Evolutionary conservation across 768 basidiomycete genomes (phyloP), one percentile per base, ranked within the genome.

Genomic region (Russula brevipes): DNA sequence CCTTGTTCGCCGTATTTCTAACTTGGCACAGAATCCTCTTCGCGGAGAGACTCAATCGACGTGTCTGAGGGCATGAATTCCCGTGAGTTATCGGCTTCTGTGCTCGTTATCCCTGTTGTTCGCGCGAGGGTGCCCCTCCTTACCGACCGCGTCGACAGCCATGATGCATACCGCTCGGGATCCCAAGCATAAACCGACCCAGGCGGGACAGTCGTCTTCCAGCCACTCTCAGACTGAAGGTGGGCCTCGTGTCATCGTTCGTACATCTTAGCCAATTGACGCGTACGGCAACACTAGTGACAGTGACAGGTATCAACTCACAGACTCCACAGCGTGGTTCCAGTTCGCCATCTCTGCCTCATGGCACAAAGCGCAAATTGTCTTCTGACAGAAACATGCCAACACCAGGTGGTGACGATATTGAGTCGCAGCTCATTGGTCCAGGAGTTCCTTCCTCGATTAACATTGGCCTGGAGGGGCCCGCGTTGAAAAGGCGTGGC

Each of bases 311-410:
- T 79, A 67, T 63, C 59, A 61, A 61, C 67, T 49, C 66, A 65
- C 69, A 64, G 66, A 55, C 66, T 47, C 62, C 63, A 52, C 55
- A 53, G 61, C 56, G 67, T 60, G 61, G 63, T 57, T 59, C 64
- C 47, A 68, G 57, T 60, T 69, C 70, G 16, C 56, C 59, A 56
- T 60, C 67, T 59, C 64, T 63, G 67, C 71, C 69, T 71, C 84
- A 85, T 70, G 89, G 89, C 57, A 85, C 83, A 61, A 93, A 93
- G 73, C 83, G 91, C 68, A 94, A 94, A 76, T 86, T 91, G 79
- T 91, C 90, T 30, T 77, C 80, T 66, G 89, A 89, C 78, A 80
- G 82, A 60, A 76, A 76, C 56, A 73, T 73, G 31, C 76, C 82
- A 70, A 71, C 79, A n/a, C 74, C 82, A 24, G 76, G 81, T 36